These are phyloP conservation scores for Russula virescens DNA, from an alignment of 768 basidiomycete genomes.

Conservation along the genomic window DNA sequence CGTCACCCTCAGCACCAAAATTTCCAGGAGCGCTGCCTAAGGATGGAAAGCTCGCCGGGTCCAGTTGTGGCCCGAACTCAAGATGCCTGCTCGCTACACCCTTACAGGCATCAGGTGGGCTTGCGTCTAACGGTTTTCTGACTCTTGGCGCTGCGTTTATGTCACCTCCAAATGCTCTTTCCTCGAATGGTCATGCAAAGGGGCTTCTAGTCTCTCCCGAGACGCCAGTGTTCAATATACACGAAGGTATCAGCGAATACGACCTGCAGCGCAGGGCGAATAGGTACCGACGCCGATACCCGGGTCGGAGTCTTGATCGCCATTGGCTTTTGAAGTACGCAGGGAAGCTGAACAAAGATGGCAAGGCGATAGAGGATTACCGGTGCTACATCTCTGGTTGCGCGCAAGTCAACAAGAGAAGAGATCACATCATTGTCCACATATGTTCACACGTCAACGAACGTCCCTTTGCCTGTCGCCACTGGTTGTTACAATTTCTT, in stretches of 20 bases:
- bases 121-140: neutral
- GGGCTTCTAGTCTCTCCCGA: slow-evolving; percentile 20
- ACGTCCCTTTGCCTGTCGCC: slow-evolving; percentile 55
- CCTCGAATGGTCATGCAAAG: neutral
- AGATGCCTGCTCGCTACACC: neutral
- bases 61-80: neutral
- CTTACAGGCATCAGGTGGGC: neutral
- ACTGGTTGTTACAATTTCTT: slow-evolving; percentile 42
- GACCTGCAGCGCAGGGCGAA: slow-evolving; percentile 53
- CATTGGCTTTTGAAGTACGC: slow-evolving; percentile 62
- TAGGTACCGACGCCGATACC: slow-evolving; percentile 48
- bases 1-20: neutral
- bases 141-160: neutral
- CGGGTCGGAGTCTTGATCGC: slow-evolving; percentile 55
- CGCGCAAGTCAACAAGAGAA: slow-evolving; percentile 60
- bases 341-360: slow-evolving; percentile 54
- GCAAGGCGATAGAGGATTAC: slow-evolving; percentile 53
- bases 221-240: slow-evolving; percentile 56
- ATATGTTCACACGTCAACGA: slow-evolving; percentile 69
- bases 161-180: neutral
- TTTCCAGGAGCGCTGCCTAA: neutral
- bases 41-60: neutral
- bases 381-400: slow-evolving; percentile 67
- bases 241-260: slow-evolving; percentile 50
- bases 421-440: slow-evolving; percentile 71